phyloP scores from a whole-genome alignment of 345 rosid species.

The Erysimum cheiranthoides region DNA sequence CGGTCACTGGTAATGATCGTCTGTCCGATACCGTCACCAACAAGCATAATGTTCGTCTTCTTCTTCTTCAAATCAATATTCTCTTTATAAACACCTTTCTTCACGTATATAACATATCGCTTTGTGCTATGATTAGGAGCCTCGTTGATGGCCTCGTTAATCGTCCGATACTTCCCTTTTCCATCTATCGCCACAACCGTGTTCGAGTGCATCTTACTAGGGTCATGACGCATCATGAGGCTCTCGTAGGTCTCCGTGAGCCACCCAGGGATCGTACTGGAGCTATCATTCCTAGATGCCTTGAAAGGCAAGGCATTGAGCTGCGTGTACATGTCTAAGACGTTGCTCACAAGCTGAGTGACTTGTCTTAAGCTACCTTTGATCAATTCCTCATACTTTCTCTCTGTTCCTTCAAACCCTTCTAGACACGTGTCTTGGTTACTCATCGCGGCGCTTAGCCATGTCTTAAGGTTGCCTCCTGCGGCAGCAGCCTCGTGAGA shows the following conservation, averaged over 20 bases:
- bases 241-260: slow-evolving; percentile 64
- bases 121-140: slow-evolving; percentile 75
- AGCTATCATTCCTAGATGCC: slow-evolving; percentile 50
- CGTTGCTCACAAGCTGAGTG: slow-evolving; percentile 72
- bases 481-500: slow-evolving; percentile 48
- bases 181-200: slow-evolving; percentile 73
- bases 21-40: slow-evolving; percentile 81
- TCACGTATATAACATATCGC: slow-evolving; percentile 69
- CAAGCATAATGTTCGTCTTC: slow-evolving; percentile 71
- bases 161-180: slow-evolving; percentile 66
- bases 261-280: slow-evolving; percentile 58
- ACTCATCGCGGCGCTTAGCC: slow-evolving; percentile 88
- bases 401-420: slow-evolving; percentile 88
- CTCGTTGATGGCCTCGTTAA: slow-evolving; percentile 69
- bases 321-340: slow-evolving; percentile 58
- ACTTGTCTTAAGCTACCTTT: slow-evolving; percentile 80
- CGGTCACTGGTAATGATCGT: slow-evolving; percentile 71
- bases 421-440: slow-evolving; percentile 95
- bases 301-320: slow-evolving; percentile 72
- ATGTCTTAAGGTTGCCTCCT: slow-evolving; percentile 79
- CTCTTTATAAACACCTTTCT: slow-evolving; percentile 78
- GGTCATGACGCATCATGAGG: slow-evolving; percentile 47
- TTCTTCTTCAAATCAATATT: slow-evolving; percentile 78
- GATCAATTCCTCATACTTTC: slow-evolving; percentile 60
- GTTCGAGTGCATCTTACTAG: slow-evolving; percentile 49